phyloP scores from a whole-genome alignment of 768 basidiomycete genomes.

The Leucogyrophana mollusca region DNA sequence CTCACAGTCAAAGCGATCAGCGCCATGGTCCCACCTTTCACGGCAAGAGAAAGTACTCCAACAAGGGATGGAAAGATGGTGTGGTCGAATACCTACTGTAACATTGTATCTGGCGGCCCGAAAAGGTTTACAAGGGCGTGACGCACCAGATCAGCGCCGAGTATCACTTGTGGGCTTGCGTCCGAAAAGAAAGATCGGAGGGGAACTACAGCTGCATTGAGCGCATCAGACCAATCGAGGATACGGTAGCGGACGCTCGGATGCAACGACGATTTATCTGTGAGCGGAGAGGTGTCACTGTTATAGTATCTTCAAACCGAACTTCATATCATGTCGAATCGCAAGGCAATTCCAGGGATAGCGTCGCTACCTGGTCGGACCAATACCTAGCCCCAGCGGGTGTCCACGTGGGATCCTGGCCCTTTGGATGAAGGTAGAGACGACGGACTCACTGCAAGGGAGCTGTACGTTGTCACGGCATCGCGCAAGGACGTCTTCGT shows the following conservation, averaged over 20 bases:
- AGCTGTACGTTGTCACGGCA: slow-evolving; percentile 62
- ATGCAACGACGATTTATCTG: slow-evolving; percentile 58
- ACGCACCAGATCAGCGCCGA: slow-evolving; percentile 71
- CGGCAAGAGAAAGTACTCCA: slow-evolving; percentile 38
- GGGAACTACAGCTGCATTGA: slow-evolving; percentile 14
- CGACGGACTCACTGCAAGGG: slow-evolving; percentile 69
- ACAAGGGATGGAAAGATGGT: slow-evolving; percentile 56
- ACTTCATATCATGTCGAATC: too few species aligned
- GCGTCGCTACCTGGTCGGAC: too few species aligned
- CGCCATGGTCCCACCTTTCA: slow-evolving; percentile 19
- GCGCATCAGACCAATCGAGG: slow-evolving; percentile 69
- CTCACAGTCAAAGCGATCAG: slow-evolving; percentile 47
- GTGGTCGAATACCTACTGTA: slow-evolving; percentile 65
- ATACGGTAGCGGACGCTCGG: slow-evolving; percentile 39
- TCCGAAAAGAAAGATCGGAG: slow-evolving; percentile 37
- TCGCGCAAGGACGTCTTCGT: slow-evolving; percentile 58
- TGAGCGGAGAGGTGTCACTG: background rate
- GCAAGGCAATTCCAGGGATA: too few species aligned
- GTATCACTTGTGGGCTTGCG: slow-evolving; percentile 51
- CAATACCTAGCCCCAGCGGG: too few species aligned
- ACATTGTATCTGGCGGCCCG: background rate
- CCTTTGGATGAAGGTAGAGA: background rate
- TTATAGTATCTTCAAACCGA: too few species aligned
- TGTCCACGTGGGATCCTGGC: too few species aligned
- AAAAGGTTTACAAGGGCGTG: background rate